Evolutionary conservation across 345 rosid species (phyloP).

Genomic region (Bruguiera gymnorhiza): DNA sequence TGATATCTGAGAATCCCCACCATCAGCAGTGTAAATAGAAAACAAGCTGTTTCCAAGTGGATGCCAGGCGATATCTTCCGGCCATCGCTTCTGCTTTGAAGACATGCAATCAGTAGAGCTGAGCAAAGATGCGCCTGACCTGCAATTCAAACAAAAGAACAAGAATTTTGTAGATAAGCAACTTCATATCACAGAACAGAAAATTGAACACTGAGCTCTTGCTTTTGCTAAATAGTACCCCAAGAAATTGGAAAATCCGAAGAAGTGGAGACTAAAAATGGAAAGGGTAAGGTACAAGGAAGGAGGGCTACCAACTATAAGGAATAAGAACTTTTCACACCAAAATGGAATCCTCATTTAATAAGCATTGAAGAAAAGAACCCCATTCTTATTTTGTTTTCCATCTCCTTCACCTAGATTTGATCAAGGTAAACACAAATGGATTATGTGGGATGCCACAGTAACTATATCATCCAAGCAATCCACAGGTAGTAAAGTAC

Average conservation of each 20-base stretch:
- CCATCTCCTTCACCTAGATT: no score
- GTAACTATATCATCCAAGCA: not conserved
- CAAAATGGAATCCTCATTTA: no score
- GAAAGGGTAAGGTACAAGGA: no score
- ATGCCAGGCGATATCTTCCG: slow-evolving; percentile 94
- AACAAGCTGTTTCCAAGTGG: slow-evolving; percentile 72
- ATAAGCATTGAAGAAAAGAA: no score
- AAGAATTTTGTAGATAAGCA: not conserved
- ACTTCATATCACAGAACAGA: slow-evolving; percentile 1
- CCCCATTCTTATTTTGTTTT: no score
- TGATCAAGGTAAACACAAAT: no score
- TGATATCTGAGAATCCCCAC: slow-evolving; percentile 83
- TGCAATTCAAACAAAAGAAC: slow-evolving; percentile 29
- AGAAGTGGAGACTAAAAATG: not conserved
- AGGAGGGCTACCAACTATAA: no score
- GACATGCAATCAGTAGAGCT: slow-evolving; percentile 63
- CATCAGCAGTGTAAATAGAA: slow-evolving; percentile 67
- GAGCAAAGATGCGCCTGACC: slow-evolving; percentile 73
- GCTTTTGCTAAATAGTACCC: not conserved
- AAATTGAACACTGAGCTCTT: not conserved
- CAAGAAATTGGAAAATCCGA: not conserved
- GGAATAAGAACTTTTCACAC: no score
- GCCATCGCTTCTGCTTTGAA: slow-evolving; percentile 77
- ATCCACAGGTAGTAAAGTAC: not conserved
- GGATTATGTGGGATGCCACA: no score